These are phyloP conservation scores for Triticum turgidum DNA, from an alignment of 176 grass and related monocot genomes.

Conservation along the genomic window DNA sequence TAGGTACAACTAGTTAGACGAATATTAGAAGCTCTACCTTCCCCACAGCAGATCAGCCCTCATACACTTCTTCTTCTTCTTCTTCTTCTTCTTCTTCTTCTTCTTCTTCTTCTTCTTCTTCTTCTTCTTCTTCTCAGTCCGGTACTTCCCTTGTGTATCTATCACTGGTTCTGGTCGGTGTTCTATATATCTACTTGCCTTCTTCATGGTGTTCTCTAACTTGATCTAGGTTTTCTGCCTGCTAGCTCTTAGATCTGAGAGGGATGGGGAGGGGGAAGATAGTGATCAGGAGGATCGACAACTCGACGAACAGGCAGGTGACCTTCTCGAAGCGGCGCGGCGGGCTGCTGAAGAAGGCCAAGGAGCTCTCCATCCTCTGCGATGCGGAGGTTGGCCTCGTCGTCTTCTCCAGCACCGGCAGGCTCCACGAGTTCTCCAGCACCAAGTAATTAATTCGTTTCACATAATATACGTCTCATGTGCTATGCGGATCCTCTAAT, in stretches of 20 bases:
- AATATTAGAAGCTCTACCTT: conserved; percentile 14
- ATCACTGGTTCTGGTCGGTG: background rate
- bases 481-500: background rate
- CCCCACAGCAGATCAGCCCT: background rate
- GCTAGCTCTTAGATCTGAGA: conserved; percentile 25
- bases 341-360: conserved; percentile 75
- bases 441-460: conserved; percentile 45
- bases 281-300: conserved; percentile 66
- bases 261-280: conserved; percentile 72
- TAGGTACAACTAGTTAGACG: conserved; percentile 4
- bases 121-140: background rate
- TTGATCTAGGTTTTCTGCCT: background rate
- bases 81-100: background rate
- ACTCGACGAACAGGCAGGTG: conserved; percentile 76
- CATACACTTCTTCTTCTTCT: background rate
- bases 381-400: conserved; percentile 70
- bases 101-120: background rate
- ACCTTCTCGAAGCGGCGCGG: conserved; percentile 76
- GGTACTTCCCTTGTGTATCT: background rate
- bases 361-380: conserved; percentile 68
- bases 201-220: background rate
- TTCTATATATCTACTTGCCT: background rate
- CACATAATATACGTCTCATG: background rate
- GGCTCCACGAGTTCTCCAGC: conserved; percentile 67
- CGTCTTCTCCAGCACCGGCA: conserved; percentile 70